Evolutionary conservation across 164 flowering plant genomes (phyloP), one percentile per base, ranked within the genome.

Genomic region (Cinnamomum micranthum): DNA sequence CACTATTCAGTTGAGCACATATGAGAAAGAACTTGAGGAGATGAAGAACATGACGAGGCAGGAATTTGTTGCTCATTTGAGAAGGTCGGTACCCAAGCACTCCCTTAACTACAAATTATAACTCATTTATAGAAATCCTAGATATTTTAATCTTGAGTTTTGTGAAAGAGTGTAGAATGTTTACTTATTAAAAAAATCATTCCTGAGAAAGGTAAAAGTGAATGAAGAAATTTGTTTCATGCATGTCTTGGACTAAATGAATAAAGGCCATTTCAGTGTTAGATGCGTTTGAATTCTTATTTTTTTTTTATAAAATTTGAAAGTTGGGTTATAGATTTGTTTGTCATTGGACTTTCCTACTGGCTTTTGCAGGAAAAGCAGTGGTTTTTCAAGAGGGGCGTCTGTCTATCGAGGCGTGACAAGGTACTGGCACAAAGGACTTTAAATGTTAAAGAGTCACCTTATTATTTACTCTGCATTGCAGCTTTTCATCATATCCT

Each of bases 321-420:
- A 7, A 41, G 11, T 41, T 41, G 47, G 47, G 47, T 41, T 1
- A 31, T 31, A 41, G 47, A 41, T 41, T 41, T 41, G 47, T 7
- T 6, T 41, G 70, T 9, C 33, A n/a, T 35, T 60, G 72, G 22
- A 22, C 7, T 69, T 72, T 41, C 19, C 55, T 69, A 7, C 11
- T 0, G 9, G 47, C 24, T 59, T 52, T n/a, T 51, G 25, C 90
- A 93, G 98, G 89, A 92, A 91, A 83, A 93, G 98, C 81, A 91
- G 98, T 85, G 98, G 98, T 25, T 93, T 93, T 79, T 93, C 98
- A 74, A 91, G 98, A 77, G 97, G 97, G 35, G 97, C 97, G 4
- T 93, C 97, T 19, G 82, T 93, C 66, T 93, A 93, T 87, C 80
- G 98, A 85, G 98, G 98, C 66, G 98, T 93, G 79, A 93, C 98